Evolutionary conservation across 768 basidiomycete genomes (phyloP).

Genomic region (Pulveroboletus sp.): DNA sequence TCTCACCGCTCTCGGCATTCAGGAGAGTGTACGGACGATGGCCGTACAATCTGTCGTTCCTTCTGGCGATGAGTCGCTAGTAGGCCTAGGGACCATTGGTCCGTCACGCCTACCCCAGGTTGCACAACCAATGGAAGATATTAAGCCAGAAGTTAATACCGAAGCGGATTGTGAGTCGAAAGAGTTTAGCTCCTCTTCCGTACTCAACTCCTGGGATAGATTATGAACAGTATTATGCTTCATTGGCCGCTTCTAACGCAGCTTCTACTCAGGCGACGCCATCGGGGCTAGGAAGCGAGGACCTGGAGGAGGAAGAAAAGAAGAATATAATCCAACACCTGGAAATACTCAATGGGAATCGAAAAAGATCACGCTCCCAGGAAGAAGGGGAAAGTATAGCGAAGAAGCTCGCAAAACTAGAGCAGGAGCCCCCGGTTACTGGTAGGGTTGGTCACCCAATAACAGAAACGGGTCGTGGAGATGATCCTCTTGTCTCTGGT

Average conservation of each 20-base stretch:
- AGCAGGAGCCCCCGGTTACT: conserved; percentile 26
- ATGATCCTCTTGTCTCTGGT: conserved; percentile 72
- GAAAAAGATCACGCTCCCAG: conserved; percentile 66
- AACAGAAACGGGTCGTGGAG: conserved; percentile 1
- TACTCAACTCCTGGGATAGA: conserved; percentile 37
- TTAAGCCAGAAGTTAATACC: conserved; percentile 48
- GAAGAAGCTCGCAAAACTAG: conserved; percentile 42
- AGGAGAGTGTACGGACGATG: conserved; percentile 59
- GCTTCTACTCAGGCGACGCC: conserved; percentile 62
- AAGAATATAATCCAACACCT: conserved; percentile 65
- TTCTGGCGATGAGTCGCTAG: conserved; percentile 70
- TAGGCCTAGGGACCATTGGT: conserved; percentile 59
- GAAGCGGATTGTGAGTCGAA: conserved; percentile 60
- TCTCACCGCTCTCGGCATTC: conserved; percentile 79
- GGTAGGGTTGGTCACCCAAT: conserved; percentile 5
- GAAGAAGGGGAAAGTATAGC: conserved; percentile 47
- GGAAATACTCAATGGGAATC: conserved; percentile 65
- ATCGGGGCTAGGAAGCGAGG: conserved; percentile 48
- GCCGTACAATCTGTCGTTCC: conserved; percentile 30
- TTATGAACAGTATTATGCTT: conserved; percentile 81
- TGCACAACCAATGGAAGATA: conserved; percentile 27
- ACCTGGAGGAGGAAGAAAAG: conserved; percentile 63
- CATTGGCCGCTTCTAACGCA: conserved; percentile 58
- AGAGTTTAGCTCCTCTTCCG: background rate
- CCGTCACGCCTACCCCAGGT: conserved; percentile 27